Percentiles rank a stretch among this genome's conserved stretches.
phyloP scores from a whole-genome alignment of 164 flowering plant species.

The Litsea cubeba region DNA sequence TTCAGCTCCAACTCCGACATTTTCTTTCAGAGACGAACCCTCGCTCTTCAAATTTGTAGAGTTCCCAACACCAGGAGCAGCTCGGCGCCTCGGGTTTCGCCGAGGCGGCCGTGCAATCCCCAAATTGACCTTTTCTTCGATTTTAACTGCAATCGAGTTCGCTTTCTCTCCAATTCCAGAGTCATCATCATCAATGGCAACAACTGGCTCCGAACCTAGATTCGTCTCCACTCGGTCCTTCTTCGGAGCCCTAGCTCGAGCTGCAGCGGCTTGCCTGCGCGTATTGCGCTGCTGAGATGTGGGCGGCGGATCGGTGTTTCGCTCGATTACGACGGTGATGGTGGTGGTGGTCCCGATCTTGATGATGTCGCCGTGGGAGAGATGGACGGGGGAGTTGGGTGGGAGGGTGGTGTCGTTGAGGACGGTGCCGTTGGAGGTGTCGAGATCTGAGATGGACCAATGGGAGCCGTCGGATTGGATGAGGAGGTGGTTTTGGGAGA shows the following conservation, averaged over 20 bases:
- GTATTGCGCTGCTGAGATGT: neutral
- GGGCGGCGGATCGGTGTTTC: neutral
- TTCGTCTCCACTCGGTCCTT: neutral
- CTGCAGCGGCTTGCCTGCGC: neutral
- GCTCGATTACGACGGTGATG: neutral
- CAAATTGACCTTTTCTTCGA: neutral
- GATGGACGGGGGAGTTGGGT: neutral
- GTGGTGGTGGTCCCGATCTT: conserved; percentile 5
- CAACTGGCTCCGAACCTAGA: neutral
- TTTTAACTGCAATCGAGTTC: neutral
- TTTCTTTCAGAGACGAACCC: neutral
- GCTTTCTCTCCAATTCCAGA: neutral
- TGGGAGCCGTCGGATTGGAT: neutral
- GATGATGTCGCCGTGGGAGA: conserved; percentile 10
- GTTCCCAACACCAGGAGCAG: neutral
- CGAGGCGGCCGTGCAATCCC: neutral
- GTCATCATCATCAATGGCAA: neutral
- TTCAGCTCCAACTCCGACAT: neutral
- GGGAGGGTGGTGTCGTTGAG: conserved; percentile 1
- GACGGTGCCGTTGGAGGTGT: conserved; percentile 13
- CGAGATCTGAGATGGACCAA: conserved; percentile 8
- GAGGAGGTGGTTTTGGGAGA: conserved; percentile 9
- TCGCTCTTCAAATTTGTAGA: neutral
- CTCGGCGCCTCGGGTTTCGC: conserved; percentile 1
- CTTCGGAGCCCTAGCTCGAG: neutral